Evolutionary conservation across 2,329 filamentous ascomycete genomes (phyloP).

Genomic region (Cytospora schulzeri): DNA sequence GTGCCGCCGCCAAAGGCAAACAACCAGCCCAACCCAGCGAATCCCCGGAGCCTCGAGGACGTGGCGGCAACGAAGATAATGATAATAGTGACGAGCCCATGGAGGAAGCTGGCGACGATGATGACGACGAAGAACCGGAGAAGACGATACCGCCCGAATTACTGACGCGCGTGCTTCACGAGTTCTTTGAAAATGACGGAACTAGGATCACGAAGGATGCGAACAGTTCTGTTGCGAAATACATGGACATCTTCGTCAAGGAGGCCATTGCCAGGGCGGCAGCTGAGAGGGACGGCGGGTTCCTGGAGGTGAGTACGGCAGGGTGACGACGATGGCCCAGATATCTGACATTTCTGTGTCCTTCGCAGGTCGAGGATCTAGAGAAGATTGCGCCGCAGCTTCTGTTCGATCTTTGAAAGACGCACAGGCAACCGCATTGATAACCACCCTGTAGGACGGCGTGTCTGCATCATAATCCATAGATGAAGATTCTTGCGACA

Average conservation of each 20-base stretch:
- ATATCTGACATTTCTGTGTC: conserved; percentile 16
- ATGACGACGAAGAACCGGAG: conserved; percentile 34
- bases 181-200: conserved; percentile 72
- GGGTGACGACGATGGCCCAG: not conserved
- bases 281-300: conserved; percentile 68
- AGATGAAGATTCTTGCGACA: not conserved
- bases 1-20: conserved; percentile 20
- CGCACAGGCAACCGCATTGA: not conserved
- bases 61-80: conserved; percentile 15
- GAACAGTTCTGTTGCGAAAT: conserved; percentile 75
- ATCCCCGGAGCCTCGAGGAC: conserved; percentile 32
- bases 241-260: conserved; percentile 87
- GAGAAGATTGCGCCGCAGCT: conserved; percentile 86
- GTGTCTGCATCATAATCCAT: not conserved
- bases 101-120: conserved; percentile 36
- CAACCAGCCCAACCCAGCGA: conserved; percentile 18
- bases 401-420: conserved; percentile 78
- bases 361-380: conserved; percentile 74
- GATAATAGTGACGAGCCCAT: conserved; percentile 37
- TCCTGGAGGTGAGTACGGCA: conserved; percentile 66
- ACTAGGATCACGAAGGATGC: conserved; percentile 78
- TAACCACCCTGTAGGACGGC: not conserved
- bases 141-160: conserved; percentile 71
- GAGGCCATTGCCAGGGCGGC: conserved; percentile 83
- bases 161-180: conserved; percentile 74